Base-by-base conservation (phyloP, 208 protist species). In the Leishmania braziliensis region DNA sequence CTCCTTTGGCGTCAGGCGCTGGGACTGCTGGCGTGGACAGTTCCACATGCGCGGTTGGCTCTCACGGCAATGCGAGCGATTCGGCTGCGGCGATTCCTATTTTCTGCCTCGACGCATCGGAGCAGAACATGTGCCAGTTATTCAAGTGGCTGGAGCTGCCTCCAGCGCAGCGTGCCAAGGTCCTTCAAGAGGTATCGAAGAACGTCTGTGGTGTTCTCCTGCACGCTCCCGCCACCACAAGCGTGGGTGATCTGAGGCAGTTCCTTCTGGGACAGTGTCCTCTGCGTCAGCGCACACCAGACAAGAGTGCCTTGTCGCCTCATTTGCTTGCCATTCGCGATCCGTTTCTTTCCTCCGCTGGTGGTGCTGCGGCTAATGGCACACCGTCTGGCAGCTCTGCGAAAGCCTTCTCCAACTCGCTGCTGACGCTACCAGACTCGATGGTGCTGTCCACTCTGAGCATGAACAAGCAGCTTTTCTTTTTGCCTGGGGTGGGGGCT, bases 51-150 rank as follows among this genome's bases (percentile, higher is more conserved):
- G 10, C 60, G n/a, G 60, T 18, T 26, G n/a, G 60, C 9, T 12
- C 46, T 0, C 20, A 9, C n/a, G 12, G 12, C 20, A 46, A 18
- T 8, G 58, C 5, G 54, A 39, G 0, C n/a, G 51, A 33, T 39
- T 10, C 62, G 43, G 46, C 46, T 56, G 46, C 51, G 14, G 54
- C 6, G 4, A 51, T 78, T 3, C 63, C 80, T 5, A 56, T 84
- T 43, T 84, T 84, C 18, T 84, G 80, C 48, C 75, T 84, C 23
- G 80, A 84, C 5, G 68, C 72, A 5, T 79, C 80, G 58, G 62
- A 62, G 68, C 48, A 36, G 18, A 79, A 71, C 50, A 39, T 80
- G 10, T 20, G 51, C 53, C 75, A 39, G 48, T n/a, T 84, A 56
- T 62, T 69, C 3, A 29, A 70, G 50, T 29, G 75, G 68, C 23